A percentile compares a stretch with the other conserved stretches of the same genome.
Evolutionary conservation across 2,329 filamentous ascomycete species (phyloP).

Genomic region (Fusarium guadeloupense): DNA sequence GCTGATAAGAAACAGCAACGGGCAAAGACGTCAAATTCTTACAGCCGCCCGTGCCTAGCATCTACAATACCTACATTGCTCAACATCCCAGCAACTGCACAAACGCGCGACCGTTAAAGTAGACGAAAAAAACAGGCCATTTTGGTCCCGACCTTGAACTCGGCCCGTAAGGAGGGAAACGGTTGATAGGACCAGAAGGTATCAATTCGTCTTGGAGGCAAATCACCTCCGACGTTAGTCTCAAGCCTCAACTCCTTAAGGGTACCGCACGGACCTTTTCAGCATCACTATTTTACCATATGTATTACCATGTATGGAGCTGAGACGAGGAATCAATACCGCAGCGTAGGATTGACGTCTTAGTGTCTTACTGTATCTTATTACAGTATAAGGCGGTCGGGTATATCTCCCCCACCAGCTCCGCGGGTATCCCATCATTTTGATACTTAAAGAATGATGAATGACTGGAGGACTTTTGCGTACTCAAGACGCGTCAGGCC

Average conservation of each 20-base stretch:
- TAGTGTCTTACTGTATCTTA: slow-evolving; percentile 1
- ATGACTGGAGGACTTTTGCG: slow-evolving; percentile 7
- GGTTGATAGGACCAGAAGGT: neutral
- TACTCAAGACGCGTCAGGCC: slow-evolving; percentile 8
- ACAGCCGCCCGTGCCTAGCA: slow-evolving; percentile 1
- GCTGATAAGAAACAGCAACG: neutral
- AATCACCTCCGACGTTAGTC: slow-evolving; percentile 3
- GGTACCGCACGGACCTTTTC: slow-evolving; percentile 15
- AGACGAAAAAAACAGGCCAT: slow-evolving; percentile 28
- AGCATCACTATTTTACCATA: neutral
- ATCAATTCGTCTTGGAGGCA: neutral
- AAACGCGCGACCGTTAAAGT: slow-evolving; percentile 7
- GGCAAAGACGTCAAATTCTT: neutral
- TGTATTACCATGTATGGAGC: neutral
- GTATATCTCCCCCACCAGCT: slow-evolving; percentile 6
- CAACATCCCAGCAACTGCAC: slow-evolving; percentile 5
- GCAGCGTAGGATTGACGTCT: slow-evolving; percentile 7
- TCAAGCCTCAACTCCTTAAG: slow-evolving; percentile 12
- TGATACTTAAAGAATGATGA: too few species aligned
- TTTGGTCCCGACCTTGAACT: slow-evolving; percentile 21
- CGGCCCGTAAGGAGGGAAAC: neutral
- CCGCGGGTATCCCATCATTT: neutral
- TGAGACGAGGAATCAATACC: neutral
- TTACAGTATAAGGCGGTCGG: slow-evolving; percentile 27
- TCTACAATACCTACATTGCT: neutral